Evolutionary conservation across 176 grass and related monocot species (phyloP), one percentile per base, ranked within the genome.

Genomic region (Thalia dealbata): DNA sequence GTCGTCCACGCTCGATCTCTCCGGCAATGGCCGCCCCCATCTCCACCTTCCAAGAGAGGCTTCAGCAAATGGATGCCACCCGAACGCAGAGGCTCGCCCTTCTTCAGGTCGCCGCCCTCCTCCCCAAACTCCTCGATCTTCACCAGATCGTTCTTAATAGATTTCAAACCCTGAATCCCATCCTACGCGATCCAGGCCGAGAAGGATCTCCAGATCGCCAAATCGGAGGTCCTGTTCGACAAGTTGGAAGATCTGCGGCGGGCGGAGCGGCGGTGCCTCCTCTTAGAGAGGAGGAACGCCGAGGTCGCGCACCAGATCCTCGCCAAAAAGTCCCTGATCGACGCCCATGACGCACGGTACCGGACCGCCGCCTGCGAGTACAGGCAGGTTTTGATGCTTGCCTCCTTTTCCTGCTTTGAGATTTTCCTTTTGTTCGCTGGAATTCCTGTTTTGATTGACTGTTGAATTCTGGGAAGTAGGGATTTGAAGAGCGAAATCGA

Each of bases 51-150:
- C 86, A 97, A 68, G 80, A 88, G 69, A 75, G 89, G 51, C 80
- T 97, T 78, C 85, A 78, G 69, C 82, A 90, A 78, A 92, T 97
- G 87, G 93, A 90, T 76, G 82, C 86, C 25, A 43, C 84, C 60
- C 86, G 89, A 78, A 83, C 67, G 78, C 93, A 86, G 56, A 80
- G 89, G 46, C 76, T 97, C 23, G 69, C 85, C 55, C 81, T 88
- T 10, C 93, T 97, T 70, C 80, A 86, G 71, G 88, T 87, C 64
- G 19, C 28, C 27, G 25, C 19, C 52, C 12, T 22, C 55, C 30
- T 54, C 67, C 69, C 24, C 56, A 43, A 21, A 52, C 21, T 16
- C 75, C 7, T 4, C 23, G 19, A 0, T 63, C 42, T 7, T 24
- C 50, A 10, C 7, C 45, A 1, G 27, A 35, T 48, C 32, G n/a